phyloP scores from a whole-genome alignment of 1,284 basidiomycete species.

The Cutaneotrichosporon mucoides region DNA sequence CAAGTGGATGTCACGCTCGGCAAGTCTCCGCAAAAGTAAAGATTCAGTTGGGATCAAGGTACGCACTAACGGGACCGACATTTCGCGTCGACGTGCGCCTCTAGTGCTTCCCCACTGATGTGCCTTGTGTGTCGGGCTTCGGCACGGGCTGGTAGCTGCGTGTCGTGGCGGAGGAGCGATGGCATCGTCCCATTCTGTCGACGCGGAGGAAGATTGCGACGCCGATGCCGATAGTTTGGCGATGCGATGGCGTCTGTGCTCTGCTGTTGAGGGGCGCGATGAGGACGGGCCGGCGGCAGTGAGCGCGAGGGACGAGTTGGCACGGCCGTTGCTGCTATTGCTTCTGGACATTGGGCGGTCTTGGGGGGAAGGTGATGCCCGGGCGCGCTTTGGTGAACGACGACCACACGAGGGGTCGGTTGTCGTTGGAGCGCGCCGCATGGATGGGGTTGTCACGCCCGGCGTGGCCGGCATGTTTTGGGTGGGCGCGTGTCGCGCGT shows the following conservation, averaged over 20 bases:
- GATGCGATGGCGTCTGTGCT: background rate
- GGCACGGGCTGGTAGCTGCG: background rate
- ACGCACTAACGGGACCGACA: slow-evolving; percentile 42
- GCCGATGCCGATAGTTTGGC: no score
- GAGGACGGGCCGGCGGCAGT: no score
- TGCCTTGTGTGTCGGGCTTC: background rate
- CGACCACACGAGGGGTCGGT: background rate
- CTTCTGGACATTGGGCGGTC: background rate
- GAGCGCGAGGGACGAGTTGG: no score
- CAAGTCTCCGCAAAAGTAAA: no score
- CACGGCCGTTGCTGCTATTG: no score
- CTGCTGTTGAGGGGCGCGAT: background rate
- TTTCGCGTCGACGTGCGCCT: slow-evolving; percentile 29
- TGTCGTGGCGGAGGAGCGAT: no score
- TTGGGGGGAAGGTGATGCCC: slow-evolving; percentile 25
- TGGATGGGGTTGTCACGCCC: background rate
- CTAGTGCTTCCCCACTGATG: background rate
- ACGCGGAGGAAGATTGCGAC: no score
- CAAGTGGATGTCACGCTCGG: no score
- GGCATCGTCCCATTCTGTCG: background rate
- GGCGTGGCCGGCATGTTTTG: background rate
- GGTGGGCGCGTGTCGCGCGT: no score
- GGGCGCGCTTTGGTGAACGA: slow-evolving; percentile 36
- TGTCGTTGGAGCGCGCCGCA: no score
- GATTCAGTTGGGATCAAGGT: background rate